Percentiles rank a stretch among this genome's conserved stretches.
Evolutionary conservation across 345 rosid genomes (phyloP).

Genomic region (Cardamine resedifolia): DNA sequence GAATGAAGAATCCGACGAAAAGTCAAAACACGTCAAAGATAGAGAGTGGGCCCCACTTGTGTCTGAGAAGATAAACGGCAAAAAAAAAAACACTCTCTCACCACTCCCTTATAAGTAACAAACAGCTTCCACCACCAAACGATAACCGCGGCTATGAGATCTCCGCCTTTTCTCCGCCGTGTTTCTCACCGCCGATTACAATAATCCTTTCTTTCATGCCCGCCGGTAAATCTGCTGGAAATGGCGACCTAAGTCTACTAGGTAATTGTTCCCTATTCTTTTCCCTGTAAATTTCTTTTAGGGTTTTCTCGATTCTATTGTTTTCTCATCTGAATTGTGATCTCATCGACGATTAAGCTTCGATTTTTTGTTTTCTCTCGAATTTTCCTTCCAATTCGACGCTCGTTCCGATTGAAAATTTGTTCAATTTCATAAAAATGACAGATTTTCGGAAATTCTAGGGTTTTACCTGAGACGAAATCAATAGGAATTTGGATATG

Average conservation of each 20-base stretch:
- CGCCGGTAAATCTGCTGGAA: background rate
- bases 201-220: background rate
- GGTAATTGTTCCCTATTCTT: background rate
- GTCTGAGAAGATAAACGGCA: background rate
- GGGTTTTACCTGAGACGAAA: slow-evolving; percentile 24
- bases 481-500: slow-evolving; percentile 21
- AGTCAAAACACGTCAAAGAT: background rate
- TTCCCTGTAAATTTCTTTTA: background rate
- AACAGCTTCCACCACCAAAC: slow-evolving; percentile 2
- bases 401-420: background rate
- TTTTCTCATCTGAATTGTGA: slow-evolving; percentile 12
- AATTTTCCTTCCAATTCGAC: background rate
- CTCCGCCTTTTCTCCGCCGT: slow-evolving; percentile 32
- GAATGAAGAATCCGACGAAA: background rate
- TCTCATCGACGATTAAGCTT: slow-evolving; percentile 16
- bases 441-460: background rate
- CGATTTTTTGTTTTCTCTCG: background rate
- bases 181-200: slow-evolving; percentile 1
- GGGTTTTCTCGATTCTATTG: slow-evolving; percentile 7
- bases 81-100: background rate
- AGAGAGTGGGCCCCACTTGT: slow-evolving; percentile 15
- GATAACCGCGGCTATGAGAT: slow-evolving; percentile 1
- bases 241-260: background rate
- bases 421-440: background rate
- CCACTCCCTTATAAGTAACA: background rate